These are phyloP conservation scores for Hypoxylon subgilvum DNA, from an alignment of 495 filamentous ascomycete genomes.

Conservation along the genomic window DNA sequence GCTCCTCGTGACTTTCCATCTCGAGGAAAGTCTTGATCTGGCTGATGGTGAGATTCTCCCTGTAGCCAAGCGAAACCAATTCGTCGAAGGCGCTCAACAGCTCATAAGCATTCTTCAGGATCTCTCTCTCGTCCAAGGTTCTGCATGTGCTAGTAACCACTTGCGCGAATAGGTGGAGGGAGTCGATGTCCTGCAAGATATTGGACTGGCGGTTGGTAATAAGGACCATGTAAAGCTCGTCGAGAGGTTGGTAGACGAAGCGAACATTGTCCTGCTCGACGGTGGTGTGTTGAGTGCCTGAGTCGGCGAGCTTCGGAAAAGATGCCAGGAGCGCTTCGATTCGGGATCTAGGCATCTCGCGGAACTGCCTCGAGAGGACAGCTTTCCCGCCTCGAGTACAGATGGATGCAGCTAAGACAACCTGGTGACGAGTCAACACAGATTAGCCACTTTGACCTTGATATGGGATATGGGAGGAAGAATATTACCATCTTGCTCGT, in stretches of 20 bases:
- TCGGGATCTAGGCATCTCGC: conserved; percentile 92
- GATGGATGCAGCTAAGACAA: conserved; percentile 98
- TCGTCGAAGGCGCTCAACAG: conserved; percentile 95
- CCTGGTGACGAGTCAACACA: conserved; percentile 59
- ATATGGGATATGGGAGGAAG: conserved; percentile 29
- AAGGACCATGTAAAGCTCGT: conserved; percentile 98
- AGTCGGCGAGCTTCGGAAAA: conserved; percentile 95
- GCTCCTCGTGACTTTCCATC: conserved; percentile 98
- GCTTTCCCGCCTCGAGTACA: conserved; percentile 97
- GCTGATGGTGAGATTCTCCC: conserved; percentile 90
- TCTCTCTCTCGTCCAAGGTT: conserved; percentile 93
- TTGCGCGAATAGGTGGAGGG: conserved; percentile 94
- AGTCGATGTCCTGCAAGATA: conserved; percentile 98
- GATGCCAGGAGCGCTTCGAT: conserved; percentile 95
- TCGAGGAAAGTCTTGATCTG: conserved; percentile 99
- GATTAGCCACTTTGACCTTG: conserved; percentile 19
- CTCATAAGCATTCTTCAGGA: conserved; percentile 91
- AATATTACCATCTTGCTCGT: conserved; percentile 37
- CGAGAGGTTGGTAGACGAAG: conserved; percentile 97
- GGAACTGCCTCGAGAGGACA: conserved; percentile 93
- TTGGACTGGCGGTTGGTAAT: conserved; percentile 99
- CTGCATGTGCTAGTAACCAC: conserved; percentile 96
- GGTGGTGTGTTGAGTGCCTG: conserved; percentile 93
- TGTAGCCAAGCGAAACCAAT: conserved; percentile 89
- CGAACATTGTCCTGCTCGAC: conserved; percentile 99